These are phyloP conservation scores for Russula lepida DNA, from an alignment of 768 basidiomycete species.

Conservation along the genomic window DNA sequence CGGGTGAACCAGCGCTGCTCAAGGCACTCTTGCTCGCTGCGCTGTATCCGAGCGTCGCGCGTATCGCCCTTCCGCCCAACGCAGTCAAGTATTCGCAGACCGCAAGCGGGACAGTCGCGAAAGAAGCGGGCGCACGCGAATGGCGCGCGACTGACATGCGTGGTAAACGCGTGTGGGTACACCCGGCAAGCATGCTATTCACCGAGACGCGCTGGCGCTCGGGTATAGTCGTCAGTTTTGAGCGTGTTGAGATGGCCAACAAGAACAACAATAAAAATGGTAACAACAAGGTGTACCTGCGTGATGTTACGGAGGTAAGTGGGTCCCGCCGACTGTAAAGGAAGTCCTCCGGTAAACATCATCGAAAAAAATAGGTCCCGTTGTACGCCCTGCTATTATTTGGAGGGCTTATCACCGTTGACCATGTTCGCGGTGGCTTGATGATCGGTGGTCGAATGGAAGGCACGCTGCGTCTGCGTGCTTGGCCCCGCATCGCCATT, in stretches of 20 bases:
- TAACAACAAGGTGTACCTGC: slow-evolving; percentile 59
- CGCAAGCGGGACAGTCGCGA: slow-evolving; percentile 73
- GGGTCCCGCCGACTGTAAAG: too few relatives aligned
- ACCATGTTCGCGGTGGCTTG: slow-evolving; percentile 75
- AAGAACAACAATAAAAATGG: background rate
- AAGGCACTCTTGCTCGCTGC: slow-evolving; percentile 83
- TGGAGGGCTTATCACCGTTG: slow-evolving; percentile 69
- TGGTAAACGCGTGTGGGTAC: slow-evolving; percentile 61
- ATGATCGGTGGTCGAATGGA: slow-evolving; percentile 46
- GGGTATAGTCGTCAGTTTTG: slow-evolving; percentile 78
- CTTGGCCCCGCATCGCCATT: slow-evolving; percentile 87
- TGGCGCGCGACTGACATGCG: slow-evolving; percentile 72
- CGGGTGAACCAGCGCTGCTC: slow-evolving; percentile 60
- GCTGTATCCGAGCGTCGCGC: slow-evolving; percentile 76
- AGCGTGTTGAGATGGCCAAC: slow-evolving; percentile 61
- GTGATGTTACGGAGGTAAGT: slow-evolving; percentile 77
- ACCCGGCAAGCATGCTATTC: slow-evolving; percentile 79
- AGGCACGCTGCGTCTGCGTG: slow-evolving; percentile 52
- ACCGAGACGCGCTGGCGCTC: slow-evolving; percentile 61
- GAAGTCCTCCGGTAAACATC: too few relatives aligned
- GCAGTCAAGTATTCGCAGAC: slow-evolving; percentile 80
- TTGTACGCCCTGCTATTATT: slow-evolving; percentile 81
- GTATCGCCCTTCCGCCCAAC: slow-evolving; percentile 62
- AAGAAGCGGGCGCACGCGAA: slow-evolving; percentile 78
- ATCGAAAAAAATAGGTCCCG: too few relatives aligned